Evolutionary conservation across 192 early-diverging fungal genomes (phyloP).

Genomic region (Helicostylum pulchrum): DNA sequence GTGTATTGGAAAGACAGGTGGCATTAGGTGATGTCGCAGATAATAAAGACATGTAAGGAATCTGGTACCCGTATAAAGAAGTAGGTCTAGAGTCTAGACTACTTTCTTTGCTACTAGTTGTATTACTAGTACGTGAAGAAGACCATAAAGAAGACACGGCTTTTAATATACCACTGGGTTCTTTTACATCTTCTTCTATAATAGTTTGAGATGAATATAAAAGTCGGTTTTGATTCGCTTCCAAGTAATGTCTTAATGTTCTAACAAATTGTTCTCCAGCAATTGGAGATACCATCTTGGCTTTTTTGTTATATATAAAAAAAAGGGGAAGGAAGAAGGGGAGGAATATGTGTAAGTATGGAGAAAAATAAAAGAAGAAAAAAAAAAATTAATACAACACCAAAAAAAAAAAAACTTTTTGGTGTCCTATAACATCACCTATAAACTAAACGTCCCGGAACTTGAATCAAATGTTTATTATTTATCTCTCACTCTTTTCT

Average conservation of each 20-base stretch:
- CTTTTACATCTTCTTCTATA: conserved; percentile 14
- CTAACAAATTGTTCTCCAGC: conserved; percentile 53
- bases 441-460: too few relatives aligned
- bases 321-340: background rate
- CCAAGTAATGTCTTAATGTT: conserved; percentile 52
- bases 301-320: background rate
- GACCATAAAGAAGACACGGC: conserved; percentile 20
- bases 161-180: background rate
- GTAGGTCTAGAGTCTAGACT: conserved; percentile 19
- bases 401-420: too few relatives aligned
- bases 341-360: background rate
- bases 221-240: conserved; percentile 48
- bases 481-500: too few relatives aligned
- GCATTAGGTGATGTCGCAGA: conserved; percentile 30
- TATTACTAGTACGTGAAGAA: background rate
- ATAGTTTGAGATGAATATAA: background rate
- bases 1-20: conserved; percentile 22
- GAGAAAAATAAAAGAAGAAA: background rate
- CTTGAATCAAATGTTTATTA: too few relatives aligned
- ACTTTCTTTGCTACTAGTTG: conserved; percentile 2
- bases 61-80: conserved; percentile 23
- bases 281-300: conserved; percentile 20
- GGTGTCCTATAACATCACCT: too few relatives aligned
- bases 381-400: too few relatives aligned
- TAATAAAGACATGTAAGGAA: conserved; percentile 27